These are phyloP conservation scores for Zymoseptoria pseudotritici DNA, from an alignment of 2,329 filamentous ascomycete genomes.

Conservation along the genomic window DNA sequence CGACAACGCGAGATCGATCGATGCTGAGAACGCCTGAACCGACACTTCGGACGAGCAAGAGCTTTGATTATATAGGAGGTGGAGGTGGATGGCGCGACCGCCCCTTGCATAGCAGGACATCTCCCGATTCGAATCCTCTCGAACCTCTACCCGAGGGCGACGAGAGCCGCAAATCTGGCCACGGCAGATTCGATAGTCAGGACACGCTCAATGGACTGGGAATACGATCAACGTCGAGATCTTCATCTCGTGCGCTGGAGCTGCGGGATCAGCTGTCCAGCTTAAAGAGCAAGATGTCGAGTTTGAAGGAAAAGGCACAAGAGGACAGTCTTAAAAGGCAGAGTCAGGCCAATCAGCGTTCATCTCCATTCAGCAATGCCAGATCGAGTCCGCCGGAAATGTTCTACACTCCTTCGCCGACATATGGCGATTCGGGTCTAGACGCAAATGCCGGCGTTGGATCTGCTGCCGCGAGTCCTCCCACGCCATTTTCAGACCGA, in stretches of 20 bases:
- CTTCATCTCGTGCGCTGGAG: slow-evolving; percentile 63
- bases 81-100: slow-evolving; percentile 11
- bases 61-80: slow-evolving; percentile 19
- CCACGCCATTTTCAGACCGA: slow-evolving; percentile 6
- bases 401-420: slow-evolving; percentile 20
- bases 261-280: slow-evolving; percentile 80
- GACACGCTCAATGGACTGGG: slow-evolving; percentile 27
- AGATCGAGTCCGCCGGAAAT: slow-evolving; percentile 21
- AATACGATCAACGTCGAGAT: slow-evolving; percentile 61
- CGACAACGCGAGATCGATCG: slow-evolving; percentile 15
- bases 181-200: slow-evolving; percentile 8
- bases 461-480: slow-evolving; percentile 10
- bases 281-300: slow-evolving; percentile 77
- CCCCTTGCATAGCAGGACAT: slow-evolving; percentile 29
- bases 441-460: slow-evolving; percentile 20
- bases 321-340: slow-evolving; percentile 71
- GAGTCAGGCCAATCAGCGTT: slow-evolving; percentile 65
- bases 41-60: slow-evolving; percentile 25
- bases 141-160: slow-evolving; percentile 38
- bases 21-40: slow-evolving; percentile 8
- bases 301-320: slow-evolving; percentile 66
- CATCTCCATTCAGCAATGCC: slow-evolving; percentile 63
- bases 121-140: slow-evolving; percentile 32
- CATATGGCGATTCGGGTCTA: slow-evolving; percentile 12
- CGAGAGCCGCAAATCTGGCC: slow-evolving; percentile 13